Percentiles rank a stretch among this genome's conserved stretches.
These are phyloP conservation scores for Picea sitchensis DNA, from an alignment of 75 land plant genomes.

Conservation along the genomic window DNA sequence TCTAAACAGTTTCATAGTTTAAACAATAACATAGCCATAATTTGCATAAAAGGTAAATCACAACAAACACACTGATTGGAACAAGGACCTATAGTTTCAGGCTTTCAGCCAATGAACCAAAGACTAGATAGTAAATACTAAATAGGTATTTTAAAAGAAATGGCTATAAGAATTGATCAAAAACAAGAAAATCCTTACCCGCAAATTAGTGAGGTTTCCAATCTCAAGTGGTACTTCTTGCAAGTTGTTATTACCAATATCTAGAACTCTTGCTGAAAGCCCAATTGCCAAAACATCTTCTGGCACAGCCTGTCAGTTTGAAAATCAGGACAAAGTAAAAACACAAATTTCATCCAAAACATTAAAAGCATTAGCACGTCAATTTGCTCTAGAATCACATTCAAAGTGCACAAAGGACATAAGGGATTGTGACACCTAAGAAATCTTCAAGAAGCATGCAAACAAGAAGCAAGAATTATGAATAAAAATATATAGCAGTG, in stretches of 20 bases:
- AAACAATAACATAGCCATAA: background rate
- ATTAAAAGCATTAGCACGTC: no score
- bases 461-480: no score
- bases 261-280: constrained; percentile 53
- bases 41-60: background rate
- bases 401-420: background rate
- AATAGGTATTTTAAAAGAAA: background rate
- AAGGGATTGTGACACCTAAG: background rate
- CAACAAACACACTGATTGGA: background rate
- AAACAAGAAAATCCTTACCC: constrained; percentile 27
- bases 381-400: background rate
- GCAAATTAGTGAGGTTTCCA: constrained; percentile 31
- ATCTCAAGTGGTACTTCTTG: constrained; percentile 47
- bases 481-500: background rate
- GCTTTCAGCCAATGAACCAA: background rate
- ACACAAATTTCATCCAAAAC: background rate
- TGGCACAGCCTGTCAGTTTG: constrained; percentile 52
- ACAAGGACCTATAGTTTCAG: background rate
- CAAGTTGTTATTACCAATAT: constrained; percentile 56
- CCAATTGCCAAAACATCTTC: constrained; percentile 71
- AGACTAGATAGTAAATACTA: background rate
- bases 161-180: background rate
- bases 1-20: background rate
- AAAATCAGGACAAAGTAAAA: background rate
- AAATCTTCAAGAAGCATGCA: background rate